Base-by-base conservation (phyloP, 2,329 filamentous ascomycete species). In the Botrytis fragariae region DNA sequence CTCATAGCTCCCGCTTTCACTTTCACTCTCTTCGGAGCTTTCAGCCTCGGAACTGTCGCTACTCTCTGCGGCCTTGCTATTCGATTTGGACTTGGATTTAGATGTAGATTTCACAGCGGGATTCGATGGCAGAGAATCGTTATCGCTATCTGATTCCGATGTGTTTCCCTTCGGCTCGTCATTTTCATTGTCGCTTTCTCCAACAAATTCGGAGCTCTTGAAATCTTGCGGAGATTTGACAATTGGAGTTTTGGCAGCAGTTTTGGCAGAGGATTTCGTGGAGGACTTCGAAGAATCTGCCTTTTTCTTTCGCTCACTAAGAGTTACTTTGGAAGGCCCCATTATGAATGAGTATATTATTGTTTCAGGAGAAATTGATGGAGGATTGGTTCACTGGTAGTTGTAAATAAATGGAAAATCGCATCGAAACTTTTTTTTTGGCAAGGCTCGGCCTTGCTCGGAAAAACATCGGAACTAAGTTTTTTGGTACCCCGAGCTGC, bases 161-260 rank as follows among this genome's bases (percentile, higher is more conserved):
- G 77, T 74, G 7, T 76, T 74, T 10, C 70, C 61, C 4, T 72
- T 72, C 5, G 74, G 62, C 4, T 76, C 74, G 18, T 77, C 74
- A 7, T 76, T 74, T 1, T 80, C 78, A n/a, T 77, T 73, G 42
- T 80, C 80, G 72, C 79, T 80, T 32, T 79, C 76, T 73, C 75
- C 71, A 32, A 81, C 74, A 44, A 74, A 77, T 72, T 81, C 80
- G 25, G 75, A 60, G 74, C 80, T 80, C 70, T 78, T 79, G 68
- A 77, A 76, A 29, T n/a, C 71, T 42, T 69, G 37, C 8, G 62
- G 62, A 35, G 51, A 60, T 72, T 68, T 72, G 16, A 51, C 20
- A 37, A 57, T 51, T 35, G 74, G 61, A 44, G 70, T 37, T 39
- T 73, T 44, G 16, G 51, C 22, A 32, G 37, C n/a, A 35, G 29